phyloP scores from a whole-genome alignment of 768 basidiomycete species.

The Mrakia blollopis region DNA sequence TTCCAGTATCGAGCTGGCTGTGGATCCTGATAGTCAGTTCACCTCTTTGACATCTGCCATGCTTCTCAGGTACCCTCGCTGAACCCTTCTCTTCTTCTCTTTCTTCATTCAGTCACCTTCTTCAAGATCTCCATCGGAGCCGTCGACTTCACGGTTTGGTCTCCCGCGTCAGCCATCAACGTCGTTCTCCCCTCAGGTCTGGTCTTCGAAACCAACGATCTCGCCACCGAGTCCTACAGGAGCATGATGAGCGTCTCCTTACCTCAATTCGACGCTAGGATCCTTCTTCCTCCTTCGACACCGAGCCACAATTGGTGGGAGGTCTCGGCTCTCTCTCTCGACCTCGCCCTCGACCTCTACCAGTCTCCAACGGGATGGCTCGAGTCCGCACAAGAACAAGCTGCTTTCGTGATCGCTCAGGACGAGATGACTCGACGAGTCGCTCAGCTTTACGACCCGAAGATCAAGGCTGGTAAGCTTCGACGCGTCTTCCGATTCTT shows the following conservation, averaged over 20 bases:
- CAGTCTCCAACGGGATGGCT: constrained; percentile 58
- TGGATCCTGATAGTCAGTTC: constrained; percentile 71
- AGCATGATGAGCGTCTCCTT: constrained; percentile 60
- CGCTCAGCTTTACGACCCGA: constrained; percentile 48
- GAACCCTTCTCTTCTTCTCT: constrained; percentile 20
- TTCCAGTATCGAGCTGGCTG: constrained; percentile 49
- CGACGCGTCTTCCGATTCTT: background rate
- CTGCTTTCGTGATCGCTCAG: constrained; percentile 63
- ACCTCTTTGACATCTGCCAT: background rate
- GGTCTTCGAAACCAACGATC: constrained; percentile 65
- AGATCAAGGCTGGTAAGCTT: background rate
- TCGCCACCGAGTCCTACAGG: constrained; percentile 62
- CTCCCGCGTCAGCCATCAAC: constrained; percentile 54
- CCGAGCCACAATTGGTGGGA: constrained; percentile 34
- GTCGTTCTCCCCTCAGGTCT: constrained; percentile 59
- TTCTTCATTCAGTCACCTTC: constrained; percentile 63
- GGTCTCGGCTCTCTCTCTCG: constrained; percentile 33
- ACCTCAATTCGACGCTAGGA: constrained; percentile 52
- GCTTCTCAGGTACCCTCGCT: constrained; percentile 1
- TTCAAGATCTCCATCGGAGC: constrained; percentile 60
- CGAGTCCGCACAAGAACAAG: constrained; percentile 54
- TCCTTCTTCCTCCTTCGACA: constrained; percentile 45
- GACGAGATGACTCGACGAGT: constrained; percentile 66
- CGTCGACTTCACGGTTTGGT: constrained; percentile 57
- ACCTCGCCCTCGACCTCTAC: constrained; percentile 59